Evolutionary conservation across 2,329 filamentous ascomycete genomes (phyloP), one percentile per base, ranked within the genome.

Genomic region (Leptographium flavum): DNA sequence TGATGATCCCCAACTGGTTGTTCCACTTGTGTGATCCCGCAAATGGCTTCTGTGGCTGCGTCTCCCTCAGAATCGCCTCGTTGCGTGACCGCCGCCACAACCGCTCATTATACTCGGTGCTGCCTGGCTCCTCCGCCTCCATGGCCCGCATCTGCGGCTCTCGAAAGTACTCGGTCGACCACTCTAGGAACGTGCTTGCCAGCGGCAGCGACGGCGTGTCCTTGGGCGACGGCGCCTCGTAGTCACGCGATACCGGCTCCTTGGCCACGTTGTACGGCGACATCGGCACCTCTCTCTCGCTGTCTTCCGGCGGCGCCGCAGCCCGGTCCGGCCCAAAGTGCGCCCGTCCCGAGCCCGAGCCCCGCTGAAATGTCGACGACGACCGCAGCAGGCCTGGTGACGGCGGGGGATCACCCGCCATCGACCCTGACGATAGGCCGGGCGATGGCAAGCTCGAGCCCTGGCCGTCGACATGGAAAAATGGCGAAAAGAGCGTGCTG

Each of bases 61-160:
- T 96, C 54, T 93, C 87, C 22, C 83, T 74, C 50, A 98, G 81
- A 52, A 95, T 94, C 48, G 74, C 81, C 61, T 98, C 92, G 56
- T 98, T 98, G 37, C 92, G 81, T 46, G 87, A 83, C 50, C 92
- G 76, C 51, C 90, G 75, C 92, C 92, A 98, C 3, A 98, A 69
- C 15, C 92, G 79, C 58, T 92, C 83, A 55, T 98, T 98, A 63
- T 96, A 98, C 60, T 96, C 88, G 15, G 85, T 85, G 57, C 87
- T 95, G 30, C 92, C 92, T 14, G 92, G 92, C 58, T 98, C 92
- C 55, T 98, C 92, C 22, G 88, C 85, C 60, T 98, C 92, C 47
- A 84, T 88, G 3, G 87, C 82, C 58, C 92, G 93, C 92, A 98
- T 96, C 63, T 98, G 92, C 28, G 92, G 92, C 61, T 96, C 88